A percentile compares a stretch with the other conserved stretches of the same genome.
phyloP scores from a whole-genome alignment of 805 yeast genomes.

The Maudiozyma serrabonitensis region DNA sequence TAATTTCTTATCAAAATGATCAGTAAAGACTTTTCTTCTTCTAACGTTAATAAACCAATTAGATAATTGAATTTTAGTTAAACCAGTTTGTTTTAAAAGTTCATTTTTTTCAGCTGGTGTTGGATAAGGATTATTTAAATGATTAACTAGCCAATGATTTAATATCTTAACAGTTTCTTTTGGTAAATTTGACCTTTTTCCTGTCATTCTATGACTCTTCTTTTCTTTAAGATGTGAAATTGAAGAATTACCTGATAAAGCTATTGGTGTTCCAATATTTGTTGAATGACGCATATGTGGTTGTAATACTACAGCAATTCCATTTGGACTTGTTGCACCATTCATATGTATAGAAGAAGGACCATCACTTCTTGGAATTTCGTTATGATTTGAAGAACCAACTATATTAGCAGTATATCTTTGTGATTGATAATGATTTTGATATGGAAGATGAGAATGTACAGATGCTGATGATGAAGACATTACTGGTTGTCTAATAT shows the following conservation, averaged over 20 bases:
- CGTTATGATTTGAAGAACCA: not conserved
- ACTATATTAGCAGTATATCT: conserved; percentile 3
- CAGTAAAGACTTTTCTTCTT: conserved; percentile 50
- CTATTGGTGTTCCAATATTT: too few relatives aligned
- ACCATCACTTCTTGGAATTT: not conserved
- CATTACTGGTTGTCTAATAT: not conserved
- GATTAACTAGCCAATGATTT: conserved; percentile 64
- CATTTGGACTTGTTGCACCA: not conserved
- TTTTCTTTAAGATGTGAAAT: not conserved
- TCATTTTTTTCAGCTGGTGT: conserved; percentile 67
- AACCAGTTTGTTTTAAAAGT: conserved; percentile 60
- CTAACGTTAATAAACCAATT: conserved; percentile 89
- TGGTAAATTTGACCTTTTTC: conserved; percentile 64
- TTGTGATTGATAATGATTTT: conserved; percentile 2
- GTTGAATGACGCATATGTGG: not conserved
- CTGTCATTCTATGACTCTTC: conserved; percentile 4
- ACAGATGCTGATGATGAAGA: not conserved
- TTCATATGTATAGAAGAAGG: not conserved
- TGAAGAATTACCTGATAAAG: too few relatives aligned
- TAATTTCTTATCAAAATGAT: conserved; percentile 16
- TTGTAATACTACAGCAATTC: not conserved
- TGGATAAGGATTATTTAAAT: conserved; percentile 76
- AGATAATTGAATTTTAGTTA: conserved; percentile 69
- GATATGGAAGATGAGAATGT: not conserved
- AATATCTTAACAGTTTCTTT: conserved; percentile 65